Evolutionary conservation across 1,139 yeast species (phyloP), one percentile per base, ranked within the genome.

Genomic region (Suhomyces wounanorum): DNA sequence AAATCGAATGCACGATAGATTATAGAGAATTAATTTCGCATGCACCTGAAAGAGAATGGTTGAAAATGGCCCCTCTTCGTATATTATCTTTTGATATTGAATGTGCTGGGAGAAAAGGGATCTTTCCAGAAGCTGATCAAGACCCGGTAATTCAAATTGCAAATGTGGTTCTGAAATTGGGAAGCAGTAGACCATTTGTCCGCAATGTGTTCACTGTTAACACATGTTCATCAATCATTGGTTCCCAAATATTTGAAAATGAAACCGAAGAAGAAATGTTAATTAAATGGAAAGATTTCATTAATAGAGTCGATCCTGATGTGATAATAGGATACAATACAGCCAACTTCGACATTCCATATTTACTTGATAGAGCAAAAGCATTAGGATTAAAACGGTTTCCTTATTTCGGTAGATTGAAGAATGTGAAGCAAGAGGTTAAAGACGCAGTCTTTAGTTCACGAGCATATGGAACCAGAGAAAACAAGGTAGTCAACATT

Each of bases 111-210:
- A 83, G 99, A 69, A 89, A 90, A 57, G 99, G 99, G 48, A 81
- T 94, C 17, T 95, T 95, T 67, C 99, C 99, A 0, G 99, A 95
- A 65, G 88, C 99, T 1, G 87, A 89, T 54, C 81, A 84, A 45
- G 99, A 95, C 69, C 88, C 97, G 0, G 97, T 95, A 8, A 95
- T 95, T 64, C 99, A 95, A 68, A 94, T 95, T 57, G 99, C 99
- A 4, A 94, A 91, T 63, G 97, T 92, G 23, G 96, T 94, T 2
- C 87, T 88, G 63, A 77, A 80, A 50, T 87, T 87, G 52, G 99
- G 98, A 47, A 92, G 87, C 40, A 55, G 73, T 13, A 80, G 83
- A 51, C 99, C 99, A 1, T 95, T 95, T 67, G 85, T 94, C 5
- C 82, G 98, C 63, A 94, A 92, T 63, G 99, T 95, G 1, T 95